These are phyloP conservation scores for Dendrobium huoshanense DNA, from an alignment of 106 monocot genomes.

Conservation along the genomic window DNA sequence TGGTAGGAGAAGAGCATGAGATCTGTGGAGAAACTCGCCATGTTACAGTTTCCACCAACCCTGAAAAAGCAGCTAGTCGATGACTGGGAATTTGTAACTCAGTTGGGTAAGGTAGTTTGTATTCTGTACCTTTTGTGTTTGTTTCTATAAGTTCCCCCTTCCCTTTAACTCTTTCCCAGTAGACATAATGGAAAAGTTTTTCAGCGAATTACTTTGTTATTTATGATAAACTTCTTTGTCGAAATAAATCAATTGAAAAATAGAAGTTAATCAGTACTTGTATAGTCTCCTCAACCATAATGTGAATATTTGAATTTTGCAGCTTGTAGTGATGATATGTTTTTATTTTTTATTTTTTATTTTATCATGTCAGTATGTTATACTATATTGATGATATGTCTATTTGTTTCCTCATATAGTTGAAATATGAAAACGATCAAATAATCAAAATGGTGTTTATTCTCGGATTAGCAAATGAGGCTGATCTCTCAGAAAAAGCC, in stretches of 20 bases:
- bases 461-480: background rate
- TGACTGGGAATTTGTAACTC: slow-evolving; percentile 89
- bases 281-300: background rate
- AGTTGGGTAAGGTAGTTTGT: slow-evolving; percentile 84
- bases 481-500: no score
- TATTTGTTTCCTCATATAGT: background rate
- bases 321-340: background rate
- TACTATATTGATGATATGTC: background rate
- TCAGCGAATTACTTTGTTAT: background rate
- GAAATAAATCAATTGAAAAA: background rate
- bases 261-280: background rate
- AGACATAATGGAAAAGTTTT: background rate
- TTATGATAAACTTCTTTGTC: background rate
- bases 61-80: slow-evolving; percentile 92
- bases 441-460: background rate
- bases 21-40: slow-evolving; percentile 47
- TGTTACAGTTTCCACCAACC: slow-evolving; percentile 65
- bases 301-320: background rate
- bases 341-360: no score
- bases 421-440: background rate
- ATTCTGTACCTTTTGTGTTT: background rate
- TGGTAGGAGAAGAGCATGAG: slow-evolving; percentile 63
- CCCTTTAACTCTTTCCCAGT: background rate
- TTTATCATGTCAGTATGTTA: no score
- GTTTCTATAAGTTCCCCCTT: background rate